Conservation (phyloP, 2,329 filamentous ascomycete genomes). For the Penicillium vulpinum region DNA sequence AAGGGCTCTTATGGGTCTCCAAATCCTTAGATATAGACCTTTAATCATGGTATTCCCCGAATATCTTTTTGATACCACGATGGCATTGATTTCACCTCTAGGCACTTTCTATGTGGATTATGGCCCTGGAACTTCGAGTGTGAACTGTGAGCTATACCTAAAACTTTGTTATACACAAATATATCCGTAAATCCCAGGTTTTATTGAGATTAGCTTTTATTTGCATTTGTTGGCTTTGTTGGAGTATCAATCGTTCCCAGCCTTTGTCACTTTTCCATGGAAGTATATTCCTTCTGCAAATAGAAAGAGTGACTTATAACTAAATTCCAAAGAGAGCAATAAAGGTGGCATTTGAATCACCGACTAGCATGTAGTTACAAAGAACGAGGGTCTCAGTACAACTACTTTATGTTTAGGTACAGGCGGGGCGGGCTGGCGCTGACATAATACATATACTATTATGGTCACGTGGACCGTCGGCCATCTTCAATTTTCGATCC, state of each 20-base stretch:
- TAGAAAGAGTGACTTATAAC: not conserved
- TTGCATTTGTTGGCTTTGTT: not conserved
- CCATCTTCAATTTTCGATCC: constrained; percentile 30
- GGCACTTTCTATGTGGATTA: no score
- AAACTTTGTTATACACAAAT: not conserved
- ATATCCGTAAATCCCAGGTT: not conserved
- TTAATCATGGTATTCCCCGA: not conserved
- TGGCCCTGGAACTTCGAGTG: not conserved
- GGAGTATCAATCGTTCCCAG: not conserved
- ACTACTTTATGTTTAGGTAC: not conserved
- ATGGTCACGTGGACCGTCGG: constrained; percentile 22
- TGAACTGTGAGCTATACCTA: no score
- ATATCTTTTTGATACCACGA: not conserved
- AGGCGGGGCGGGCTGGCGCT: not conserved
- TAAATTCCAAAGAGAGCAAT: no score
- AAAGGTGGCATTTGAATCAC: not conserved
- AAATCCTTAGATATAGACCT: not conserved
- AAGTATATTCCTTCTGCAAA: not conserved
- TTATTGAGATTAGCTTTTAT: not conserved
- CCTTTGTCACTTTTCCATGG: not conserved
- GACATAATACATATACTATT: not conserved
- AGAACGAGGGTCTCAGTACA: not conserved
- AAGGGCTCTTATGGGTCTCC: not conserved
- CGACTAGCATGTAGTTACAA: not conserved
- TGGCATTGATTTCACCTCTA: not conserved